A percentile compares a stretch with the other conserved stretches of the same genome.
These are phyloP conservation scores for Dendrobium officinale DNA, from an alignment of 106 monocot genomes.

Conservation along the genomic window DNA sequence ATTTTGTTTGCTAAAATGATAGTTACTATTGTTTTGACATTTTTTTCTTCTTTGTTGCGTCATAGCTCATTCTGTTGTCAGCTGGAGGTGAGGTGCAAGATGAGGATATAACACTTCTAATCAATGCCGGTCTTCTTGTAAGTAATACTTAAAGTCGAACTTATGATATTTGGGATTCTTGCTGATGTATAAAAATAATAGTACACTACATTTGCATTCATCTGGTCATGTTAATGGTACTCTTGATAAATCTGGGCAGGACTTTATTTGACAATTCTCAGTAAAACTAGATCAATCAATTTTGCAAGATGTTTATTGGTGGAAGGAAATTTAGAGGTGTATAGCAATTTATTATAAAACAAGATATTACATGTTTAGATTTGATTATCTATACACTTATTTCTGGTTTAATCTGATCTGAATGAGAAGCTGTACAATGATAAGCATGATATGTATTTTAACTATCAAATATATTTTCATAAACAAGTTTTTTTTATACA, in stretches of 20 bases:
- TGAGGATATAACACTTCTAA: slow-evolving; percentile 67
- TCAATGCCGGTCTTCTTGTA: slow-evolving; percentile 86
- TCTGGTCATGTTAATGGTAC: not conserved
- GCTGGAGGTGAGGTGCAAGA: slow-evolving; percentile 66
- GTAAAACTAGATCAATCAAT: not conserved
- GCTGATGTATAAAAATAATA: not conserved
- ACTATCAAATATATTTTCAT: not conserved
- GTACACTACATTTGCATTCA: not conserved
- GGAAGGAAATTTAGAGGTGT: not conserved
- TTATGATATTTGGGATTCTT: not conserved
- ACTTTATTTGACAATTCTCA: not conserved
- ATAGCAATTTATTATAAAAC: not conserved
- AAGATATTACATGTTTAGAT: not conserved
- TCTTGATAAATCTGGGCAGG: not conserved
- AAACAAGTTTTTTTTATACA: not conserved
- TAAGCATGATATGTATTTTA: not conserved
- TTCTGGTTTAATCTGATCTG: not conserved
- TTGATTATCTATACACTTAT: not conserved
- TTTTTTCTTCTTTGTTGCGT: slow-evolving; percentile 26
- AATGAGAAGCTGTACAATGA: not conserved
- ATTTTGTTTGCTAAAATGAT: not conserved
- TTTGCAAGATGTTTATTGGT: not conserved
- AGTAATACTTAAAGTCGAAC: slow-evolving; percentile 23
- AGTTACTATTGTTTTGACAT: slow-evolving; percentile 9
- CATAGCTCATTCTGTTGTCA: slow-evolving; percentile 74